Base-by-base conservation (phyloP, 1,284 basidiomycete species). In the Sanguinoderma infundibulare region DNA sequence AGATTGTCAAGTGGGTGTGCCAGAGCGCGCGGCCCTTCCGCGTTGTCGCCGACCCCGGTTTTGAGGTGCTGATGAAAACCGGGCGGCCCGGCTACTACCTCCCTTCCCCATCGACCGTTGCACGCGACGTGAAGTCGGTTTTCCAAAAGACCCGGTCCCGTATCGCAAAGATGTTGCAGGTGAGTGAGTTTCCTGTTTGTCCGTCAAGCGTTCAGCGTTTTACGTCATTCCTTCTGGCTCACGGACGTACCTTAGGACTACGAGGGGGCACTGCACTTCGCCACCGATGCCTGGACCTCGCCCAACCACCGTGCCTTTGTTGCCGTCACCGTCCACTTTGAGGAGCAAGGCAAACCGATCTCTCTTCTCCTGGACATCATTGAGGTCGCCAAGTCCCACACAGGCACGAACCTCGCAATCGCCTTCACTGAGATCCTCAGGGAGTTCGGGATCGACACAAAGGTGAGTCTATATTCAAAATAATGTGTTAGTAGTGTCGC, bases 361-460 rank as follows among this genome's bases (percentile, higher is more conserved):
- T 10, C 72, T 70, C 5, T 64, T 8, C 49, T 59, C 1, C 59
- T 64, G 0, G 59, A 61, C 60, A 40, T 77, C 32, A 59, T 77
- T 38, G 72, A 77, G 59, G 69, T 77, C 10, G 52, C 69, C 20
- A 28, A 61, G 49, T 69, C 69, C 2, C 74, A 75, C 46, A 65
- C 64, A 0, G 71, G 73, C 0, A n/a, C 55, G 5, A 70, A 70
- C 20, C 57, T 78, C 8, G 74, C 73, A 0, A 55, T 8, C 0
- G 71, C 59, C 7, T 73, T 79, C 47, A 60, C 61, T 5, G 38
- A 62, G 8, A 64, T 75, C 15, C 67, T 79, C 7, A 38, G 72
- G 2, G 70, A 75, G 1, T 78, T 72, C 60, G 67, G 69, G 1
- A 72, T 79, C 20, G 49, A 44, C n/a, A 46, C 73, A 12, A 78